These are phyloP conservation scores for Senecio squalidus DNA, from an alignment of 140 eudicot species.

Conservation along the genomic window DNA sequence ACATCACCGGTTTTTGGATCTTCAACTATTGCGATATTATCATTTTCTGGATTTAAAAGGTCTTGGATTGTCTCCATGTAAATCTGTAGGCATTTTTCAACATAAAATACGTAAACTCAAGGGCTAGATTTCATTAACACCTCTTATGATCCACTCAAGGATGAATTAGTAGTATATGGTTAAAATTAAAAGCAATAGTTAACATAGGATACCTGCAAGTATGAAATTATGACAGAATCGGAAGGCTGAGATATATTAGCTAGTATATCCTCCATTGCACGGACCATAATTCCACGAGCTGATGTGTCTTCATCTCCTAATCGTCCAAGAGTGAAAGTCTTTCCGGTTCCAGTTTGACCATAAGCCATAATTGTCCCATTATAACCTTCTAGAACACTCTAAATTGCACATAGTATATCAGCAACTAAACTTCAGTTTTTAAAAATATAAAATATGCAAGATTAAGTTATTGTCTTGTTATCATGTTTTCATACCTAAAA, in stretches of 20 bases:
- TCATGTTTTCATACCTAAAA: background rate
- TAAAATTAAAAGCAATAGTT: constrained; percentile 5
- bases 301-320: constrained; percentile 97
- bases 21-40: constrained; percentile 88
- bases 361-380: constrained; percentile 99
- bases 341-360: constrained; percentile 99
- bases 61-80: constrained; percentile 98
- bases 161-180: background rate
- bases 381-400: constrained; percentile 98
- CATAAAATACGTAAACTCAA: constrained; percentile 5
- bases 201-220: constrained; percentile 63
- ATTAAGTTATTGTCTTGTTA: constrained; percentile 3
- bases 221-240: constrained; percentile 85
- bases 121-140: background rate
- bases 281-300: constrained; percentile 99
- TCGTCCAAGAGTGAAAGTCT: constrained; percentile 92
- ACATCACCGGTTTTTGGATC: constrained; percentile 98
- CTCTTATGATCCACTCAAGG: background rate
- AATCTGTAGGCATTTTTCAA: constrained; percentile 45
- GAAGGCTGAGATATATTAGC: constrained; percentile 61
- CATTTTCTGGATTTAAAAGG: constrained; percentile 85
- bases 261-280: constrained; percentile 96
- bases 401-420: constrained; percentile 9
- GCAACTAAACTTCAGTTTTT: background rate
- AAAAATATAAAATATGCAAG: constrained; percentile 2